phyloP scores from a whole-genome alignment of 257 asterid species.

The Scutellaria barbata region DNA sequence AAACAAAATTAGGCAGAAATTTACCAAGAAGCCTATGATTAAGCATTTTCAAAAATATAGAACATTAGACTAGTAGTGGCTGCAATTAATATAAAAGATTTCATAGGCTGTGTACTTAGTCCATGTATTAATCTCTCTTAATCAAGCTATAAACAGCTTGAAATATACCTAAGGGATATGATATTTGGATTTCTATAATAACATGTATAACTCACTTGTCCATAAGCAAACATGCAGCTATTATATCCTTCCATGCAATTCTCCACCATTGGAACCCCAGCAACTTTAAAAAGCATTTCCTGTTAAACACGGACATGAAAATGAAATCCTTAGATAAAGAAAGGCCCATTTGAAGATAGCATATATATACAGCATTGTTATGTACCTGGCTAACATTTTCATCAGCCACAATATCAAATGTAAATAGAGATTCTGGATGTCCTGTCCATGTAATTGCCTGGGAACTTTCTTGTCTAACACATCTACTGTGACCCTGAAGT shows the following conservation, averaged over 20 bases:
- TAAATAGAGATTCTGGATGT: conserved; percentile 84
- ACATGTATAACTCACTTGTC: conserved; percentile 66
- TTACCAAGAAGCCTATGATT: background rate
- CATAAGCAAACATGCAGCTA: conserved; percentile 99
- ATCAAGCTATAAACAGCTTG: conserved; percentile 1
- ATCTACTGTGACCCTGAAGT: conserved; percentile 67
- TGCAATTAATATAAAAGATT: background rate
- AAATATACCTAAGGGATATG: background rate
- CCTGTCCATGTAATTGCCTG: conserved; percentile 91
- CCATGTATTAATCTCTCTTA: background rate
- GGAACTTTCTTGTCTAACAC: conserved; percentile 89
- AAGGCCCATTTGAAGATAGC: background rate
- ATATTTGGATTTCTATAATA: background rate
- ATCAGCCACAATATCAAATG: conserved; percentile 91
- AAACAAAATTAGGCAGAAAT: conserved; percentile 14
- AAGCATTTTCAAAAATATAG: background rate
- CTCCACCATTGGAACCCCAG: conserved; percentile 97
- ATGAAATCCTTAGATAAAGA: conserved; percentile 25
- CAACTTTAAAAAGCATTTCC: conserved; percentile 89
- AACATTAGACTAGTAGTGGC: conserved; percentile 20
- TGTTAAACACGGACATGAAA: conserved; percentile 41
- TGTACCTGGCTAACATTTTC: conserved; percentile 90
- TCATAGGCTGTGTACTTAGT: conserved; percentile 6
- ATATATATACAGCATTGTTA: background rate
- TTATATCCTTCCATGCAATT: conserved; percentile 96